Evolutionary conservation across 2,329 filamentous ascomycete species (phyloP), one percentile per base, ranked within the genome.

Genomic region (Ophiocordyceps camponoti-rufipedis): DNA sequence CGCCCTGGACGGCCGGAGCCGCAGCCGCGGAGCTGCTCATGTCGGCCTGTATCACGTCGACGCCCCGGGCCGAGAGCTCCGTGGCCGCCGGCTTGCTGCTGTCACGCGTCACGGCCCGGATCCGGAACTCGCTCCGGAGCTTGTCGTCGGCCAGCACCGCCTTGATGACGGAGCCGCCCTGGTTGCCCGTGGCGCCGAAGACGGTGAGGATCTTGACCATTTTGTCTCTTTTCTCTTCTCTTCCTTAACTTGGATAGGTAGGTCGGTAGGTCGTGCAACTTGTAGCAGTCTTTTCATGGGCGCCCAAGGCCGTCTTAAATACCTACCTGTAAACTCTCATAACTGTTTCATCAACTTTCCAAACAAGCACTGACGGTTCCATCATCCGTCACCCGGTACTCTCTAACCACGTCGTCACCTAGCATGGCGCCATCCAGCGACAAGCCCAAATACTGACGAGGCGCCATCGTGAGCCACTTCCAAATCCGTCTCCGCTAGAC

Each of bases 161-260:
- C 3, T 55, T 49, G 46, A 71, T 59, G 29, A 72, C 66, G 29
- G 67, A 69, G 33, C 64, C 64, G 40, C 69, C 70, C 53, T 74
- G 69, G 48, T 63, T 62, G 46, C 68, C 69, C 3, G 69, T 71
- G 45, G 66, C 66, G 28, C 68, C 68, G 44, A 70, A 70, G n/a
- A 69, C 64, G 12, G 62, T 60, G 19, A 65, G 50, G 42, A 64
- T 55, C 48, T 63, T 63, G 51, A 65, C 64, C 59, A 62, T 59
- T 5, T 41, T 28, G 16, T 23, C 28, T 11, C 10, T 8, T 8
- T 38, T 7, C 2, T 38, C 14, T 14, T 38, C 16, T 38, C 14
- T 38, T 5, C 14, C 23, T 23, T 23, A 5, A 23, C 5, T 23
- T 23, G 23, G 23, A 23, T 23, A 23, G 23, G 23, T 23, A 23